Evolutionary conservation across 2,329 filamentous ascomycete species (phyloP).

Genomic region (Gaeumannomyces tritici): DNA sequence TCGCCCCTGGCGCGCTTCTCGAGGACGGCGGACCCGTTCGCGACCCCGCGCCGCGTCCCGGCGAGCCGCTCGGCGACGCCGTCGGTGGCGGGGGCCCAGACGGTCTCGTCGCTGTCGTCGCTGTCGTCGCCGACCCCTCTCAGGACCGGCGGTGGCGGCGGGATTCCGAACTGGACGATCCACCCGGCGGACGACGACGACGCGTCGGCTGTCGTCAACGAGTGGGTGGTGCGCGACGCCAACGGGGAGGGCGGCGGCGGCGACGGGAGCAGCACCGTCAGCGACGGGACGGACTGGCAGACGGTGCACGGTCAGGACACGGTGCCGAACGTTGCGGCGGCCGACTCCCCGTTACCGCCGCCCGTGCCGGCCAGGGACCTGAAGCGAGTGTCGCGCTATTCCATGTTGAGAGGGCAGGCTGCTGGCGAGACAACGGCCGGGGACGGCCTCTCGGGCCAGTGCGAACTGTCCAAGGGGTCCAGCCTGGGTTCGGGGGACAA

Average conservation of each 20-base stretch:
- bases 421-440: no score
- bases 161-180: constrained; percentile 1
- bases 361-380: not conserved
- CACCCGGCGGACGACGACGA: not conserved
- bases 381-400: not conserved
- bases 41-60: constrained; percentile 22
- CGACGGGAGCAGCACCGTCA: not conserved
- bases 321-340: not conserved
- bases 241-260: no score
- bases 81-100: constrained; percentile 6
- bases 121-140: no score
- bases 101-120: not conserved
- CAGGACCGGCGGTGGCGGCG: constrained; percentile 1
- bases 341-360: not conserved
- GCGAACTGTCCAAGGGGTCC: not conserved
- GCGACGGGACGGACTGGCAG: not conserved
- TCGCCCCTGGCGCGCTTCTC: not conserved
- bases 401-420: not conserved
- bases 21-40: constrained; percentile 13
- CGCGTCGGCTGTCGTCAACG: constrained; percentile 2
- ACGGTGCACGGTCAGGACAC: not conserved
- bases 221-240: not conserved
- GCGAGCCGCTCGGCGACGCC: constrained; percentile 20
- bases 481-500: not conserved
- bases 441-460: no score